These are phyloP conservation scores for Aspergillus neoniger DNA, from an alignment of 2,329 filamentous ascomycete species.

Conservation along the genomic window DNA sequence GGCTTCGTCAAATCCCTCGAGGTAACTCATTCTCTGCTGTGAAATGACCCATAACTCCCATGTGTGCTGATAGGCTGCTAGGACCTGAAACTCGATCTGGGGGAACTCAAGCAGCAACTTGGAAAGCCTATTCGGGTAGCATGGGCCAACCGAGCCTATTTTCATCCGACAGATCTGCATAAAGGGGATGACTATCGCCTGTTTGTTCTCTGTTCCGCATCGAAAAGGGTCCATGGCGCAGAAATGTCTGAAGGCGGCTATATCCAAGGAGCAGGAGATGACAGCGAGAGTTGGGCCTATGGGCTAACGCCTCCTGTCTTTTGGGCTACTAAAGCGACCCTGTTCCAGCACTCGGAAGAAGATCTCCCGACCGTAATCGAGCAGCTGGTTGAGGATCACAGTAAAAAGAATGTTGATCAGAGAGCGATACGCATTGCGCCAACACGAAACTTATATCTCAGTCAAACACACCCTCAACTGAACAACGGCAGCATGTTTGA, in stretches of 20 bases:
- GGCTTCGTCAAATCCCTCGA: constrained; percentile 55
- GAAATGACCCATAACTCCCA: background rate
- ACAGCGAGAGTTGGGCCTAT: constrained; percentile 88
- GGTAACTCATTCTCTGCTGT: constrained; percentile 29
- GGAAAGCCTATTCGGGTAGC: constrained; percentile 73
- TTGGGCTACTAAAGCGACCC: constrained; percentile 66
- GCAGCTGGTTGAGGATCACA: constrained; percentile 40
- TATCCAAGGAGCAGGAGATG: constrained; percentile 92
- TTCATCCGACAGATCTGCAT: constrained; percentile 48
- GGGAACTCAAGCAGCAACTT: constrained; percentile 57
- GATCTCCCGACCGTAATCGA: constrained; percentile 59
- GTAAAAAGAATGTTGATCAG: constrained; percentile 20
- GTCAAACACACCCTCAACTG: constrained; percentile 28
- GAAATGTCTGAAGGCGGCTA: constrained; percentile 75
- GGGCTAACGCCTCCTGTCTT: constrained; percentile 78
- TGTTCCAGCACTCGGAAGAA: constrained; percentile 67
- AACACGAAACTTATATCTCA: constrained; percentile 39
- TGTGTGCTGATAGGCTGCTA: constrained; percentile 36
- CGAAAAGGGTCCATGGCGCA: constrained; percentile 66
- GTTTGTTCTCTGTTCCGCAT: constrained; percentile 83
- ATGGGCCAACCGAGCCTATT: constrained; percentile 74
- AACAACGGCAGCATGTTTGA: constrained; percentile 48
- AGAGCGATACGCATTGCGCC: constrained; percentile 40
- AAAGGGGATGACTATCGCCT: constrained; percentile 63
- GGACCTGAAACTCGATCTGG: constrained; percentile 63